Percentiles rank a stretch among this genome's conserved stretches.
Evolutionary conservation across 805 yeast genomes (phyloP).

Genomic region (Candida takata): DNA sequence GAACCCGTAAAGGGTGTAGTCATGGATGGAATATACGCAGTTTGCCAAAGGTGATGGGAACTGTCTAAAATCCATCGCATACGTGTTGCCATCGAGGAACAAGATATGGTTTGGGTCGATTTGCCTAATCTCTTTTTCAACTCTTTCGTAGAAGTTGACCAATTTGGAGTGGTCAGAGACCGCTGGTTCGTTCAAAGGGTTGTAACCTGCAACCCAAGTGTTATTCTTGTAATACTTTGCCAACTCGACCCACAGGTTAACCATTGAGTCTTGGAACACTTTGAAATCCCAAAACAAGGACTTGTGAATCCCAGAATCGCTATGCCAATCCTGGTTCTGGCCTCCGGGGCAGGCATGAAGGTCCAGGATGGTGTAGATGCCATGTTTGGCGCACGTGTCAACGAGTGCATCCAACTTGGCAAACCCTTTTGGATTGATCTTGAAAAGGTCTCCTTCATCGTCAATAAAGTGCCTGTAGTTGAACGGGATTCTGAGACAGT

Average conservation of each 20-base stretch:
- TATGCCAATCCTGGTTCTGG: conserved; percentile 50
- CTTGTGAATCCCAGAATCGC: conserved; percentile 40
- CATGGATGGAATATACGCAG: conserved; percentile 45
- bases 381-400: conserved; percentile 38
- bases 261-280: conserved; percentile 39
- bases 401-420: conserved; percentile 36
- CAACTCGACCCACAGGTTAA: conserved; percentile 38
- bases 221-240: conserved; percentile 41
- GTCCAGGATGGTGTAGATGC: conserved; percentile 42
- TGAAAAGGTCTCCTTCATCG: conserved; percentile 36
- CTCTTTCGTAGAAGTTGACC: conserved; percentile 31
- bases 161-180: conserved; percentile 36
- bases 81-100: conserved; percentile 43
- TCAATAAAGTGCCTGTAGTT: conserved; percentile 44
- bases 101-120: conserved; percentile 42
- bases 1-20: conserved; percentile 39
- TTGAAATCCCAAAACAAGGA: conserved; percentile 25
- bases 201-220: conserved; percentile 45
- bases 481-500: conserved; percentile 44
- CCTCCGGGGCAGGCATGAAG: conserved; percentile 47
- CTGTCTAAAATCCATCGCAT: conserved; percentile 41
- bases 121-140: conserved; percentile 33
- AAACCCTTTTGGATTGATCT: conserved; percentile 39
- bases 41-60: conserved; percentile 37
- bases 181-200: conserved; percentile 48